Evolutionary conservation across 768 basidiomycete genomes (phyloP), one percentile per base, ranked within the genome.

Genomic region (Mycena galericulata): DNA sequence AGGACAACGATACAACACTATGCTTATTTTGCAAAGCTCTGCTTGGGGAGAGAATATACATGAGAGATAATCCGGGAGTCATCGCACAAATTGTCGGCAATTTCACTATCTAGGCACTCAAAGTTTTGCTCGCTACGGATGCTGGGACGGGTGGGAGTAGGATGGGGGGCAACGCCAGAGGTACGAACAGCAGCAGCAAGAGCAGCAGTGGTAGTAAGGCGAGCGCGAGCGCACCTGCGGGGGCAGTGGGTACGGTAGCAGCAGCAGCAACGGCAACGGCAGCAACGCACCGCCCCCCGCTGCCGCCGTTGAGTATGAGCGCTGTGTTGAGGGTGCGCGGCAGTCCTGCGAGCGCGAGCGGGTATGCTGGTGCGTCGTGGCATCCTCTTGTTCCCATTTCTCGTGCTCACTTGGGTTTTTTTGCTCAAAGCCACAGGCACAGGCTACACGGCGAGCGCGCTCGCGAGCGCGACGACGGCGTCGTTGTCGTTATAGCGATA

Each of bases 301-400:
- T 67, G 38, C 70, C 70, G 8, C 62, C 63, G 67, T 43, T 72
- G 34, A 68, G 54, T 59, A 72, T 72, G 70, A 26, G 50, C 15
- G n/a, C n/a, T n/a, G n/a, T n/a, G n/a, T n/a, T n/a, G n/a, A n/a
- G n/a, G n/a, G n/a, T n/a, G n/a, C n/a, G n/a, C n/a, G n/a, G 66
- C 70, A 3, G 59, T 65, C 45, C 36, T 72, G 24, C 45, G 34
- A 8, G 59, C 63, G 46, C 45, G 59, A 18, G 15, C 22, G 41
- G 63, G 38, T 9, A 30, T 30, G 53, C 26, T 12, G 27, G 26
- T 49, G 26, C 22, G 50, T 26, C 32, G 46, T 26, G 24, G 24
- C 12, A 4, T 22, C 46, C 24, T 22, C n/a, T 20, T n/a, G n/a
- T n/a, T n/a, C n/a, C n/a, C n/a, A n/a, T n/a, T n/a, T n/a, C n/a